Evolutionary conservation across 192 early-diverging fungal species (phyloP), one percentile per base, ranked within the genome.

Genomic region (Podila verticillata): DNA sequence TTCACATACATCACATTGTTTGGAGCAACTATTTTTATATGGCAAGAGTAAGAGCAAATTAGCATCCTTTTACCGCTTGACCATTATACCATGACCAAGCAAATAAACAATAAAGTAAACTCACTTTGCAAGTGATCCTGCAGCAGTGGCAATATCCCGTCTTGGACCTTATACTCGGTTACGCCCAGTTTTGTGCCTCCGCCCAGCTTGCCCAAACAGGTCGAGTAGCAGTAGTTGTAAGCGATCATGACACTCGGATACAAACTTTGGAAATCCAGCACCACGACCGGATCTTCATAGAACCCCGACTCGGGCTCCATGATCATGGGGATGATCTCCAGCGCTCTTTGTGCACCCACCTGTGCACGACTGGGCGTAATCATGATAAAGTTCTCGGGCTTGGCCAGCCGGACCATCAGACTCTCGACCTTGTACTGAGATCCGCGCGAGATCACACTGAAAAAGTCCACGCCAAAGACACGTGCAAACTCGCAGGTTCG

Each of bases 211-310:
- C 97, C 96, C 2, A 98, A 74, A 72, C 95, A 96, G 0, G 97
- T 98, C 13, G 95, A 96, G 74, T 88, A 97, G 73, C 97, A 98
- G 56, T 93, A 95, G 75, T 98, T 98, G 83, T 96, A 98, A 0
- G 96, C 97, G 75, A 98, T 97, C 92, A 98, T 96, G 19, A 98
- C 86, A 69, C 94, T 96, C 22, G 97, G 97, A 64, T 98, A 98
- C 20, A 98, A 83, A 57, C 92, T 94, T 74, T 97, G 96, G 60
- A 98, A 98, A 83, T 98, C 97, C 32, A 97, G 83, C 6, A 98
- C 95, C 2, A 96, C 79, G 28, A 97, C 68, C 6, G 97, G 97
- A 74, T 92, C 91, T 19, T 83, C 91, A 83, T 96, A 98, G 68
- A 95, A 95, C 26, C 85, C 73, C 17, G 95, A 92, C 57, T 88